Base-by-base conservation (phyloP, 176 grass and related monocot genomes). In the Lolium rigidum region DNA sequence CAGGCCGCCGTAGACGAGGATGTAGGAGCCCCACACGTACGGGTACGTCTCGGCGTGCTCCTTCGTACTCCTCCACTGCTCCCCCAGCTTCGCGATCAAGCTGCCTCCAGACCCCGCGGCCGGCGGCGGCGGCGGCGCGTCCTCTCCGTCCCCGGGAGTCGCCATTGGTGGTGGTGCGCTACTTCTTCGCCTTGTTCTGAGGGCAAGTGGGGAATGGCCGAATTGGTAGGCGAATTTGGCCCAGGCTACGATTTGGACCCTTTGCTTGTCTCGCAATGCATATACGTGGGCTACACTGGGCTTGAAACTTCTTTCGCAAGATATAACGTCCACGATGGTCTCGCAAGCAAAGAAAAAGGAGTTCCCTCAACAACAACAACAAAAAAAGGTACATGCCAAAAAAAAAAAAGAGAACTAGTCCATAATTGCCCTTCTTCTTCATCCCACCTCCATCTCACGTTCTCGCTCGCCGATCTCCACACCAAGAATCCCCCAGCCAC, bases 21-120 rank as follows among this genome's bases (percentile, higher is more conserved):
- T 96, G 92, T 96, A 99, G 25, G 97, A 99, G 11, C 94, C 90
- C 94, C 97, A 99, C 0, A 96, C 90, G 86, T 99, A 99, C 0
- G 97, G 97, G 82, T 96, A 99, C 21, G 94, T 93, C 94, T 99
- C 90, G 20, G 97, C 97, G 80, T 99, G 92, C 76, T 99, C 97
- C 88, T 93, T 99, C 74, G 92, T 91, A 84, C 63, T 90, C 75
- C 80, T 17, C 84, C 86, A 99, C 67, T 99, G 90, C 17, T 86
- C 92, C 87, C 86, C 70, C 41, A 93, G n/a, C 66, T 24, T 90
- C 67, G 71, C 82, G 70, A 88, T 81, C 86, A 90, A 81, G 71
- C 88, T 31, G 9, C 62, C 76, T 84, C 82, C 70, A 1, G 5
- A 56, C 56, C 20, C 83, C 57, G 43, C 80, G 7, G 41, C 54